These are phyloP conservation scores for Nannizzia gypsea DNA, from an alignment of 2,329 filamentous ascomycete genomes.

Conservation along the genomic window DNA sequence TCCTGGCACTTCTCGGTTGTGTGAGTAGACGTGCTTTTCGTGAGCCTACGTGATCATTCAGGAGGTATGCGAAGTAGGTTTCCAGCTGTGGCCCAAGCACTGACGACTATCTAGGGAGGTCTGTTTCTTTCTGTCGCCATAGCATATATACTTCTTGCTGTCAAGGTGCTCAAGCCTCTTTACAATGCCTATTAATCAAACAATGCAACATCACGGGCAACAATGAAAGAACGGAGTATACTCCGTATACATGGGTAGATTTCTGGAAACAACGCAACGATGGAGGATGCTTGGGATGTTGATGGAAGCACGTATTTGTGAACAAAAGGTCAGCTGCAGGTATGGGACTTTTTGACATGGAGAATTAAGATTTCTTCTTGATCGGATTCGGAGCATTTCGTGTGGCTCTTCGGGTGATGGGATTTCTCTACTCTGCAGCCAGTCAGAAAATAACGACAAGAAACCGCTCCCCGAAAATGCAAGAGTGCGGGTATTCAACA, in stretches of 20 bases:
- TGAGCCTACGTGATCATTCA: background rate
- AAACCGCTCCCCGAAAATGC: background rate
- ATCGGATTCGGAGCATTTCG: slow-evolving; percentile 1
- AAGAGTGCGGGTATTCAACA: background rate
- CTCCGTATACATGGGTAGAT: background rate
- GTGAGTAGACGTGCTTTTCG: background rate
- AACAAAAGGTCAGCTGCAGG: background rate
- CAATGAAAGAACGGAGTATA: background rate
- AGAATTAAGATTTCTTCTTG: background rate
- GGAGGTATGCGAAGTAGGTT: background rate
- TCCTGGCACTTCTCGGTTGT: background rate
- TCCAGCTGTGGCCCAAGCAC: background rate
- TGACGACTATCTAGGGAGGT: background rate
- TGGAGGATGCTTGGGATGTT: background rate
- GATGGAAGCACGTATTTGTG: background rate
- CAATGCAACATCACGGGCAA: background rate
- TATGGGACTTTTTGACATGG: background rate
- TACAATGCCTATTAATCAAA: background rate
- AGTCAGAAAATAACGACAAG: background rate
- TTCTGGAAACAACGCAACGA: background rate
- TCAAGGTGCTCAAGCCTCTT: slow-evolving; percentile 3
- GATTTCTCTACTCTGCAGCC: background rate
- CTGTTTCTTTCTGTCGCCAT: background rate
- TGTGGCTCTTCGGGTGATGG: background rate
- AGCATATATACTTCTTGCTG: background rate